Evolutionary conservation across 2,329 filamentous ascomycete genomes (phyloP).

Genomic region (Chaetomium sp.): DNA sequence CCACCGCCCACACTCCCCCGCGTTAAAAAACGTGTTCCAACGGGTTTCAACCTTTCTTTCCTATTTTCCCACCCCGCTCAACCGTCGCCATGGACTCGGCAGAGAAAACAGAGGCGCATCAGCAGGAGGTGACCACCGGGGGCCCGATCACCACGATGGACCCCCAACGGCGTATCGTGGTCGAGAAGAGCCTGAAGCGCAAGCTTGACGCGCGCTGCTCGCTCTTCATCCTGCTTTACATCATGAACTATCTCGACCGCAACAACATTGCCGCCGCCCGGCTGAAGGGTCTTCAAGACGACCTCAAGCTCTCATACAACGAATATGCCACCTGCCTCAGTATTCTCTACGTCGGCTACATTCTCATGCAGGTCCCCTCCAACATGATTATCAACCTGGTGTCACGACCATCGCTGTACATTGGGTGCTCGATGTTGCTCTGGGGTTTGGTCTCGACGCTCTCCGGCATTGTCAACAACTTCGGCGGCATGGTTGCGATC

Average conservation of each 20-base stretch:
- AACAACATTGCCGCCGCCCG: conserved; percentile 64
- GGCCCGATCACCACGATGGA: conserved; percentile 11
- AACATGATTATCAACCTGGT: conserved; percentile 54
- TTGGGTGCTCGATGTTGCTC: conserved; percentile 43
- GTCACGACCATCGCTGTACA: conserved; percentile 45
- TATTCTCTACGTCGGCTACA: conserved; percentile 61
- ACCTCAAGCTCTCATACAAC: conserved; percentile 48
- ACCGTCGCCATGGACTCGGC: conserved; percentile 1
- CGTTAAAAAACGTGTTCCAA: too few species aligned
- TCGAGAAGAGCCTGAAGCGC: conserved; percentile 60
- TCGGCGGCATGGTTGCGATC: conserved; percentile 46
- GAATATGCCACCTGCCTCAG: conserved; percentile 59
- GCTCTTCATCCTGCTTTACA: conserved; percentile 69
- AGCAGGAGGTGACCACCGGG: not conserved
- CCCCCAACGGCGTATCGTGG: conserved; percentile 43
- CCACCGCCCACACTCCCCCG: too few species aligned
- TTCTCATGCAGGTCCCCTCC: conserved; percentile 56
- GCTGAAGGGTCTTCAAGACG: conserved; percentile 57
- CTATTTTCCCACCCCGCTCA: not conserved
- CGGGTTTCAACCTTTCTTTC: too few species aligned
- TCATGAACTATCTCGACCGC: conserved; percentile 65
- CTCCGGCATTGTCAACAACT: conserved; percentile 46
- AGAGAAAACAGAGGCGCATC: conserved; percentile 1
- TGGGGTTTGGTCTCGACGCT: conserved; percentile 57
- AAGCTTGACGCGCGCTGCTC: conserved; percentile 65